These are phyloP conservation scores for Proliferodiscus dingleyae DNA, from an alignment of 2,329 filamentous ascomycete species.

Conservation along the genomic window DNA sequence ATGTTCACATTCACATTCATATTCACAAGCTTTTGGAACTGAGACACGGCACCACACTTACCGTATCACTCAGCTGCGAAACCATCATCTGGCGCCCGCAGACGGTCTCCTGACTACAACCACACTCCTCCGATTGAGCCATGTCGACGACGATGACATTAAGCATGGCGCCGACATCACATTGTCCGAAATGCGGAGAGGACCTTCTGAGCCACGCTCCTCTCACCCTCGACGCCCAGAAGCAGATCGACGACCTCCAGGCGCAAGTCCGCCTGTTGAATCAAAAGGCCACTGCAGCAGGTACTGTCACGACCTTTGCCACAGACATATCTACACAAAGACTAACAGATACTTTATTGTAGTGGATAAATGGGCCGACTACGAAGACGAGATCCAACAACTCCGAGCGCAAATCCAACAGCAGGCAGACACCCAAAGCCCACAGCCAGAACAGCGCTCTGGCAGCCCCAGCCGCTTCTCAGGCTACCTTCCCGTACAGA, in stretches of 20 bases:
- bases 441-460: not conserved
- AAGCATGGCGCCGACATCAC: not conserved
- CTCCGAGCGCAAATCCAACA: slow-evolving; percentile 42
- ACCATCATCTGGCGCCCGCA: not conserved
- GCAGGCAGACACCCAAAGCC: slow-evolving; percentile 9
- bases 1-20: too few species aligned
- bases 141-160: not conserved
- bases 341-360: slow-evolving; percentile 24
- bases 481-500: slow-evolving; percentile 26
- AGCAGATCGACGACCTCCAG: slow-evolving; percentile 64
- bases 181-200: not conserved
- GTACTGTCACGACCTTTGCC: slow-evolving; percentile 34
- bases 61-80: not conserved
- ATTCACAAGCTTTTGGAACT: not conserved
- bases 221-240: slow-evolving; percentile 39
- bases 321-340: not conserved
- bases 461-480: slow-evolving; percentile 20
- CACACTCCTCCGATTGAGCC: not conserved
- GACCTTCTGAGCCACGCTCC: not conserved
- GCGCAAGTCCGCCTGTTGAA: slow-evolving; percentile 65
- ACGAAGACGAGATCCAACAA: slow-evolving; percentile 69
- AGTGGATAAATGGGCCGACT: slow-evolving; percentile 66
- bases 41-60: not conserved
- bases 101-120: not conserved
- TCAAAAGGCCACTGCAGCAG: slow-evolving; percentile 62